phyloP scores from a whole-genome alignment of 805 yeast genomes.

The Wickerhamomyces subpelliculosus region DNA sequence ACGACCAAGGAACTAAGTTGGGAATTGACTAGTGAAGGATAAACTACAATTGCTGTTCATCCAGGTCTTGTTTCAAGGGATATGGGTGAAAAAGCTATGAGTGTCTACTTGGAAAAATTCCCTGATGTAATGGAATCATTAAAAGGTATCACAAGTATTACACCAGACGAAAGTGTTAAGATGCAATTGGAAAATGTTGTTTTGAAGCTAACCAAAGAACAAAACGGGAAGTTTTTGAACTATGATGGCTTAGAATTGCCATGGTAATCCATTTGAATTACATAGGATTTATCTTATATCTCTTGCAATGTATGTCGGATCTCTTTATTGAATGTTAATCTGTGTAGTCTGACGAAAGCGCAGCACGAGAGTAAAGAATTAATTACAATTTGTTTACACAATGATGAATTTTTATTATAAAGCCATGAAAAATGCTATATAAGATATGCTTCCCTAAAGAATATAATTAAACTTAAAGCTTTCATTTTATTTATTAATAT shows the following conservation, averaged over 20 bases:
- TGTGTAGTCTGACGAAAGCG: no score
- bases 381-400: no score
- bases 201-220: conserved; percentile 12
- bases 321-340: no score
- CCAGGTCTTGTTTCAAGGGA: conserved; percentile 32
- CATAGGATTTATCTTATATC: no score
- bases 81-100: conserved; percentile 12
- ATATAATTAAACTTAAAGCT: no score
- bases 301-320: no score
- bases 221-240: conserved; percentile 18
- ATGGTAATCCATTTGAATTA: not conserved
- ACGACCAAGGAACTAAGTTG: conserved; percentile 17
- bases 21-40: conserved; percentile 20
- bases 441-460: no score
- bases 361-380: no score
- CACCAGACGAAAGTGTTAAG: conserved; percentile 19
- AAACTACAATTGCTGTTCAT: conserved; percentile 23
- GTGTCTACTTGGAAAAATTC: conserved; percentile 1
- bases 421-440: no score
- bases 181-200: conserved; percentile 9
- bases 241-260: conserved; percentile 13
- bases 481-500: no score
- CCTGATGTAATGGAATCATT: not conserved
- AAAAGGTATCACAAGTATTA: conserved; percentile 1
- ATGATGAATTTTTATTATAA: no score